Conservation (phyloP, 495 filamentous ascomycete species). For the Recurvomyces mirabilis region DNA sequence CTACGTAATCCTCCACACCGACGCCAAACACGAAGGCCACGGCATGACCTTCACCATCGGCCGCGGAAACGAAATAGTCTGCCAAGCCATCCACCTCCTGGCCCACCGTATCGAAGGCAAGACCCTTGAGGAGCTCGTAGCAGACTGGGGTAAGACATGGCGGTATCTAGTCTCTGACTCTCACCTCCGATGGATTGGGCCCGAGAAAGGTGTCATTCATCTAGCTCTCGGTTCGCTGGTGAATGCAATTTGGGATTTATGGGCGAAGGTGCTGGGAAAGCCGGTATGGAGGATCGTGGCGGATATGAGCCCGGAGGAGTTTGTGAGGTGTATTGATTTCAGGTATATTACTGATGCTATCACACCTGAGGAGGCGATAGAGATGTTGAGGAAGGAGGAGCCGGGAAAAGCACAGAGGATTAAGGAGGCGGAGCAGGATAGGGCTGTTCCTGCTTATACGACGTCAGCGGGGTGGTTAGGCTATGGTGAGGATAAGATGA, state of each 20-base stretch:
- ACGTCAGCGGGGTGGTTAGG: slow-evolving; percentile 89
- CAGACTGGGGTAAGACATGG: slow-evolving; percentile 74
- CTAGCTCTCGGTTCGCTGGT: slow-evolving; percentile 82
- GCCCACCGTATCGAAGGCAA: slow-evolving; percentile 60
- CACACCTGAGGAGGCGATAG: slow-evolving; percentile 71
- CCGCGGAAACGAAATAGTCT: slow-evolving; percentile 90
- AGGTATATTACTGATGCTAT: slow-evolving; percentile 89
- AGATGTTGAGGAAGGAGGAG: slow-evolving; percentile 52
- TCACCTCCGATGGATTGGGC: slow-evolving; percentile 89
- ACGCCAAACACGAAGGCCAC: slow-evolving; percentile 61
- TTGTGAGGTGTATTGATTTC: slow-evolving; percentile 83
- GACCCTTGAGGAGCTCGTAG: slow-evolving; percentile 61
- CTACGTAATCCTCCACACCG: slow-evolving; percentile 83
- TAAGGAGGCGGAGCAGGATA: slow-evolving; percentile 53
- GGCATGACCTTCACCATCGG: slow-evolving; percentile 98
- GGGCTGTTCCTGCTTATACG: slow-evolving; percentile 81
- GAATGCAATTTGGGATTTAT: slow-evolving; percentile 91
- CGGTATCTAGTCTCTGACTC: slow-evolving; percentile 80
- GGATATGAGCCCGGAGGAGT: slow-evolving; percentile 79
- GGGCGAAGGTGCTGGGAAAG: slow-evolving; percentile 76
- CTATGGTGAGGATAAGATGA: slow-evolving; percentile 74
- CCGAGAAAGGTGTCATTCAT: slow-evolving; percentile 91
- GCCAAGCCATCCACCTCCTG: slow-evolving; percentile 66
- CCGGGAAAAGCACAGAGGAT: slow-evolving; percentile 55
- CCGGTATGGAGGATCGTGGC: slow-evolving; percentile 85